Conservation (phyloP, 352 stramenopile genomes). For the Phytophthora fragariae region DNA sequence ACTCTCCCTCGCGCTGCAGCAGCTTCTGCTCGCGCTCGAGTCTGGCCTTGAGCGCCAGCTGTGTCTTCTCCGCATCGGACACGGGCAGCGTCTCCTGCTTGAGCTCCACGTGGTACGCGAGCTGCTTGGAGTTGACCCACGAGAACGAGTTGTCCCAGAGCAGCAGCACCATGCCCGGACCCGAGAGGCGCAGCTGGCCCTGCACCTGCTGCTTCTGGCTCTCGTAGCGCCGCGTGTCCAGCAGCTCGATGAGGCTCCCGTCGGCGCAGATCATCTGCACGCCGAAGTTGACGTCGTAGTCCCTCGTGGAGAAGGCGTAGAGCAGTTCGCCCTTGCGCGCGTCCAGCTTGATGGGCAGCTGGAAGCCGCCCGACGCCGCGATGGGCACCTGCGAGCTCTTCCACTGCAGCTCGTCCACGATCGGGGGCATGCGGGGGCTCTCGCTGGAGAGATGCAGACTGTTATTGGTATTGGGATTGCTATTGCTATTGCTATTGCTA, state of each 20-base stretch:
- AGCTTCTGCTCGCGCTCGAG: slow-evolving; percentile 56
- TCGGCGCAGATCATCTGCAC: slow-evolving; percentile 73
- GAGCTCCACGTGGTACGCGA: slow-evolving; percentile 78
- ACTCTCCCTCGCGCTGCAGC: slow-evolving; percentile 44
- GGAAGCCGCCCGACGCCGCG: slow-evolving; percentile 65
- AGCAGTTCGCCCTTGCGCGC: slow-evolving; percentile 59
- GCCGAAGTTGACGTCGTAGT: slow-evolving; percentile 81
- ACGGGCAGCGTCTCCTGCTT: slow-evolving; percentile 59
- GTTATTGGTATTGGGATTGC: slow-evolving; percentile 1
- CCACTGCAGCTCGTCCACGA: slow-evolving; percentile 75
- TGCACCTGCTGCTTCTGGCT: slow-evolving; percentile 63
- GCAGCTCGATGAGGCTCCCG: slow-evolving; percentile 61
- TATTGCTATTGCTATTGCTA: slow-evolving; percentile 16
- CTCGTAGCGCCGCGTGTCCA: slow-evolving; percentile 68
- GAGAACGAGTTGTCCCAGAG: slow-evolving; percentile 88
- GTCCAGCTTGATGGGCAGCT: slow-evolving; percentile 81
- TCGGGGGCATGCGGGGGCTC: slow-evolving; percentile 27
- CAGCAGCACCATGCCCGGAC: slow-evolving; percentile 68
- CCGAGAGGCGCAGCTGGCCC: slow-evolving; percentile 52
- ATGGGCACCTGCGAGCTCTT: slow-evolving; percentile 81
- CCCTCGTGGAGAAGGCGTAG: slow-evolving; percentile 72
- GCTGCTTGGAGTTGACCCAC: slow-evolving; percentile 83
- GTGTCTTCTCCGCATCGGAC: slow-evolving; percentile 49
- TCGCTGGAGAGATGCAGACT: slow-evolving; percentile 29
- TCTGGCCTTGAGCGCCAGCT: slow-evolving; percentile 55